phyloP scores from a whole-genome alignment of 2,329 filamentous ascomycete genomes.

The Colletotrichum lupini region DNA sequence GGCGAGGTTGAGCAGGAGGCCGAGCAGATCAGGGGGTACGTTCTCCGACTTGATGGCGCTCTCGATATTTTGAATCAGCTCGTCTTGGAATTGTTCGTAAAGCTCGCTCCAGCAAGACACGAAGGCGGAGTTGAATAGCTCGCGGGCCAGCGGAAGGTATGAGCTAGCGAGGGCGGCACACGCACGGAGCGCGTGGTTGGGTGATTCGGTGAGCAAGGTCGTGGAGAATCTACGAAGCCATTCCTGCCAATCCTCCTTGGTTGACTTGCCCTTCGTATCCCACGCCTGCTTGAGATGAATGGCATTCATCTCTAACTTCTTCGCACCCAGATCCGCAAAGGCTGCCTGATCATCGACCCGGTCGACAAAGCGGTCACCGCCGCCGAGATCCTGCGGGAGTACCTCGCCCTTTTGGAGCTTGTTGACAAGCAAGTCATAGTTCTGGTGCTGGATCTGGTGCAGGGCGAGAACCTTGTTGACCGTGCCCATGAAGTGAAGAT shows the following conservation, averaged over 20 bases:
- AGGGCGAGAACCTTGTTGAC: constrained; percentile 87
- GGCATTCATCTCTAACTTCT: constrained; percentile 97
- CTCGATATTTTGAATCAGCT: constrained; percentile 95
- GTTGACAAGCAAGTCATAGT: constrained; percentile 91
- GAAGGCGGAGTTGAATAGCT: constrained; percentile 98
- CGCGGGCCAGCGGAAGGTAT: constrained; percentile 90
- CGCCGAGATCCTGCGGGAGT: constrained; percentile 93
- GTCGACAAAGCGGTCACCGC: constrained; percentile 82
- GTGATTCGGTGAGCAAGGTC: constrained; percentile 92
- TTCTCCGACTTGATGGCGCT: constrained; percentile 94
- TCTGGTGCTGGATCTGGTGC: constrained; percentile 86
- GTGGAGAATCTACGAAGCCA: constrained; percentile 98
- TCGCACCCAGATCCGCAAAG: constrained; percentile 85
- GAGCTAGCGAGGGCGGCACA: constrained; percentile 92
- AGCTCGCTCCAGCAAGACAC: constrained; percentile 99
- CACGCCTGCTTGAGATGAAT: constrained; percentile 97
- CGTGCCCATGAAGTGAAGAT: constrained; percentile 91
- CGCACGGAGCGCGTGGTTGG: constrained; percentile 92
- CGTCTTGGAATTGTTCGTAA: constrained; percentile 96
- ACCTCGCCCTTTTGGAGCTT: constrained; percentile 96
- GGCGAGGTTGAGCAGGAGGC: constrained; percentile 92
- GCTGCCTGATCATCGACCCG: constrained; percentile 79
- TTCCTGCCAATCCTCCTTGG: constrained; percentile 98
- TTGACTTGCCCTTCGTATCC: constrained; percentile 97
- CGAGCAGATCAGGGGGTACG: constrained; percentile 94